Base-by-base conservation (phyloP, 768 basidiomycete species). In the Lentinula lateritia region DNA sequence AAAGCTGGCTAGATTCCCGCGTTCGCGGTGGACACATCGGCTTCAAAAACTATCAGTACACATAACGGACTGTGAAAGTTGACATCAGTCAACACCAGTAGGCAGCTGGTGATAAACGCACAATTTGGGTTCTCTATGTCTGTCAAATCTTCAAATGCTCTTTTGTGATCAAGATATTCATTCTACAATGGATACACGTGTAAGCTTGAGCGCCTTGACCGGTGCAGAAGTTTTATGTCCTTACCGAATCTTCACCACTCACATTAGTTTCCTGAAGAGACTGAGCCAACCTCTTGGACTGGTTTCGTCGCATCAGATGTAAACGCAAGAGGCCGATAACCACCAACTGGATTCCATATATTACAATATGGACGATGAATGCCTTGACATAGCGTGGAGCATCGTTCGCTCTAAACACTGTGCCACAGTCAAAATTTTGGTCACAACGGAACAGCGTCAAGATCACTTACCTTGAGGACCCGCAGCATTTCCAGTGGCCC, bases 401-500 rank as follows among this genome's bases (percentile, higher is more conserved):
- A 65, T 82, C 81, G 53, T 75, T 71, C 46, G 72, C 72, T 20
- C 76, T 77, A 70, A 82, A 82, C 5, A 83, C 76, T 76, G 20
- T 8, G 18, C 9, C 9, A 10, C 20, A 48, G 4, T 45, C 15
- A 48, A 52, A 32, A 43, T 53, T 13, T 48, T 23, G 20, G 4
- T 20, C 28, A 3, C 46, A 16, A 42, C 23, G 16, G 58, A 43
- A 45, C 6, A 16, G 41, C 16, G 13, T 18, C 32, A 2, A 38
- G 38, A 16, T 38, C 8, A 5, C 52, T 52, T 39, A 73, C 77
- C 74, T 74, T 81, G 79, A 5, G 78, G 78, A 3, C 76, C 78
- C 62, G 80, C 68, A 16, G 80, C 78, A 66, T 82, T 83, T 8
- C 82, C 82, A 5, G 76, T 76, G 20, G 81, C 79, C 79, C 81